These are phyloP conservation scores for Suillus spraguei DNA, from an alignment of 768 basidiomycete genomes.

Conservation along the genomic window DNA sequence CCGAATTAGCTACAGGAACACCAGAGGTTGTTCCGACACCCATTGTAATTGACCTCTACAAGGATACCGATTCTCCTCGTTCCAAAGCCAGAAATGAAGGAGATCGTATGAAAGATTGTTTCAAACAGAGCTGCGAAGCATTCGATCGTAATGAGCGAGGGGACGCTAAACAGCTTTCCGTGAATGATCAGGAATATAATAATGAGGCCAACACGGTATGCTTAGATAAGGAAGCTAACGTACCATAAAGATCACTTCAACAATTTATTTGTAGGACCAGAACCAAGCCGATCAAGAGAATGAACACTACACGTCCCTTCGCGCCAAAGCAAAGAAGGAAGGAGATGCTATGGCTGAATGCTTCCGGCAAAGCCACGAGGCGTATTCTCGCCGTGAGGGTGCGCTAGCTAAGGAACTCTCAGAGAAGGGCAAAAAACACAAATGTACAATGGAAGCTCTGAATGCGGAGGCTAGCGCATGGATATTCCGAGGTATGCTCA, in stretches of 20 bases:
- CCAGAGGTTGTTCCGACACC: too few species aligned
- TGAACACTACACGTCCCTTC: conserved; percentile 66
- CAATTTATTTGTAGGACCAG: conserved; percentile 41
- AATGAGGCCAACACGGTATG: too few species aligned
- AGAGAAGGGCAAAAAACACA: conserved; percentile 77
- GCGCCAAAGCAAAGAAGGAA: conserved; percentile 75
- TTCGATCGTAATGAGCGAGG: too few species aligned
- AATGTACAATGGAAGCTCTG: conserved; percentile 73
- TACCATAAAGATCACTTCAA: not conserved
- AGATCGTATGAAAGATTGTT: too few species aligned
- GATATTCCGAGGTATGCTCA: conserved; percentile 65
- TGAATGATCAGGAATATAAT: too few species aligned
- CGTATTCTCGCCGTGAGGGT: conserved; percentile 73
- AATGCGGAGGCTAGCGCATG: conserved; percentile 85
- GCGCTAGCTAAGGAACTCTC: conserved; percentile 82
- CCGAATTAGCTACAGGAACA: too few species aligned
- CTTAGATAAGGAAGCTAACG: too few species aligned
- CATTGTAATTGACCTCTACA: too few species aligned
- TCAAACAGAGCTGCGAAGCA: too few species aligned
- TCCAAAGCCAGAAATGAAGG: too few species aligned
- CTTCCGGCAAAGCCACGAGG: conserved; percentile 74
- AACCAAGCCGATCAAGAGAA: conserved; percentile 71
- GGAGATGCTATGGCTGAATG: conserved; percentile 76
- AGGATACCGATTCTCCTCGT: too few species aligned
- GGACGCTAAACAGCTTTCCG: too few species aligned